Percentiles rank a stretch among this genome's conserved stretches.
These are phyloP conservation scores for Breviolum minutum DNA, from an alignment of 73 alveolate species.

Conservation along the genomic window DNA sequence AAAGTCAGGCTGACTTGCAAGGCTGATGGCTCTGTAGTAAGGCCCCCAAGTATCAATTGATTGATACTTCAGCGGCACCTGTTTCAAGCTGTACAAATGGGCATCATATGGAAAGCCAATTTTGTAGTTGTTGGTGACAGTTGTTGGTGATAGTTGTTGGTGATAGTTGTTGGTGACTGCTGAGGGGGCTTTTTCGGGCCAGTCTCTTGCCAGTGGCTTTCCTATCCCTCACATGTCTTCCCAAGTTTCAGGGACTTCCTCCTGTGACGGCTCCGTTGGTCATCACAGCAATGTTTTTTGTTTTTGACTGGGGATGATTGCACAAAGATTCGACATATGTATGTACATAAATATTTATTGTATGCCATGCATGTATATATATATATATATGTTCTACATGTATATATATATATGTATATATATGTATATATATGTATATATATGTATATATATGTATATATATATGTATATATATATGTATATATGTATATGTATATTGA, in stretches of 20 bases:
- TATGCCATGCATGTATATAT: too few relatives aligned
- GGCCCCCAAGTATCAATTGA: background rate
- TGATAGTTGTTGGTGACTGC: background rate
- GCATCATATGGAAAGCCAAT: background rate
- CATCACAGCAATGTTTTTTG: background rate
- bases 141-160: too few relatives aligned
- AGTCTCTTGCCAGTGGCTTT: background rate
- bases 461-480: too few relatives aligned
- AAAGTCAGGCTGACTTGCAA: constrained; percentile 11
- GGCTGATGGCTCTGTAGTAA: background rate
- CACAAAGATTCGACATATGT: background rate
- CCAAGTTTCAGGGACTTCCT: constrained; percentile 74
- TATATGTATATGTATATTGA: too few relatives aligned
- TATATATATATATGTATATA: too few relatives aligned
- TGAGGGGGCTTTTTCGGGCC: too few relatives aligned
- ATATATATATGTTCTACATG: too few relatives aligned
- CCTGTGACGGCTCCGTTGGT: background rate
- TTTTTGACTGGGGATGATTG: background rate
- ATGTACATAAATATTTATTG: too few relatives aligned
- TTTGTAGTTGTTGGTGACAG: background rate
- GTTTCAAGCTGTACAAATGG: constrained; percentile 16
- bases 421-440: too few relatives aligned
- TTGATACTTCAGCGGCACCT: background rate
- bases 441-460: too few relatives aligned
- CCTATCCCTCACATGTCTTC: constrained; percentile 67